Percentiles rank a stretch among this genome's conserved stretches.
These are phyloP conservation scores for Candida insectorum DNA, from an alignment of 805 yeast species.

Conservation along the genomic window DNA sequence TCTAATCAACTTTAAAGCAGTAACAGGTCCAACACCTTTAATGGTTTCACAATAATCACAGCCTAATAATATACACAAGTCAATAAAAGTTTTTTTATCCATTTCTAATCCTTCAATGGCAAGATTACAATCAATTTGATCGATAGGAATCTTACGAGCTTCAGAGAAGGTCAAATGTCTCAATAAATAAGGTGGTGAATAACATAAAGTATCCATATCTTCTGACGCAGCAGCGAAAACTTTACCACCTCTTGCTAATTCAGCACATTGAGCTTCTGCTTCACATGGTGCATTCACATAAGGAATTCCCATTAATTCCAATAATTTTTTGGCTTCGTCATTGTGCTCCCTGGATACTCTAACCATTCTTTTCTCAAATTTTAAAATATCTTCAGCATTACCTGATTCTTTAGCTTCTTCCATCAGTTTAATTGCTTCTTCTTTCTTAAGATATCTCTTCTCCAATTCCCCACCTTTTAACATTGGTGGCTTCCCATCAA, in stretches of 20 bases:
- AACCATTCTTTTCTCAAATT: constrained; percentile 83
- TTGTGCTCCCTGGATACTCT: constrained; percentile 87
- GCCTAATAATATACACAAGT: constrained; percentile 87
- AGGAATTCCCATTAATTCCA: constrained; percentile 93
- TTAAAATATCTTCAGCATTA: constrained; percentile 68
- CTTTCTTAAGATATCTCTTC: constrained; percentile 76
- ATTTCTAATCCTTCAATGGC: constrained; percentile 79
- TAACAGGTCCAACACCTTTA: constrained; percentile 93
- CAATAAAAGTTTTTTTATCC: constrained; percentile 73
- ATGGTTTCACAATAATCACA: constrained; percentile 98
- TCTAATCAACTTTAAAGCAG: constrained; percentile 83
- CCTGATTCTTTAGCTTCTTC: constrained; percentile 79
- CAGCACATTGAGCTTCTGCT: constrained; percentile 99
- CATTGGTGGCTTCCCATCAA: constrained; percentile 97
- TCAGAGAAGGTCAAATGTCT: constrained; percentile 94
- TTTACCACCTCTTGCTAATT: constrained; percentile 80
- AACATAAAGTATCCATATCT: constrained; percentile 98
- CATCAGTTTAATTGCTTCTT: constrained; percentile 74
- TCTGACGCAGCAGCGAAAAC: constrained; percentile 98
- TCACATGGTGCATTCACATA: constrained; percentile 93
- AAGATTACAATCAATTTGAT: constrained; percentile 66
- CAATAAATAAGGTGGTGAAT: constrained; percentile 76
- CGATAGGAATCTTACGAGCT: constrained; percentile 87
- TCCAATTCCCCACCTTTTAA: constrained; percentile 90
- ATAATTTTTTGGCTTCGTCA: constrained; percentile 83